Percentiles rank a stretch among this genome's conserved stretches.
Evolutionary conservation across 108 stramenopile genomes (phyloP).

Genomic region (Nitzschia sp.): DNA sequence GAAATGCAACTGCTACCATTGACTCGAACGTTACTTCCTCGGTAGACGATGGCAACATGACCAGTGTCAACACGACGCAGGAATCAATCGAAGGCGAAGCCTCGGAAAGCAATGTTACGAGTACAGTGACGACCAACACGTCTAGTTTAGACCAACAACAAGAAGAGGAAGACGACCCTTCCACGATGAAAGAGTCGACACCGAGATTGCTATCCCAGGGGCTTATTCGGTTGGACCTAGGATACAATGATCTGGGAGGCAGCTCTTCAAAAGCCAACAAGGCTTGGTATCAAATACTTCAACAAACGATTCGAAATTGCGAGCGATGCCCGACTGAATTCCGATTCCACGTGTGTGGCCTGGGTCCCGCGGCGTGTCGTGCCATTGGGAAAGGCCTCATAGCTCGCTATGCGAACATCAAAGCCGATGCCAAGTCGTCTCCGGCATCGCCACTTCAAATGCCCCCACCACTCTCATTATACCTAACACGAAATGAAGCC

Average conservation of each 20-base stretch:
- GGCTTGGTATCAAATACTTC: conserved; percentile 17
- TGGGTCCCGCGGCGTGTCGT: conserved; percentile 74
- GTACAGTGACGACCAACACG: neutral
- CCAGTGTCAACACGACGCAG: neutral
- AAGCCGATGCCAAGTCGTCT: neutral
- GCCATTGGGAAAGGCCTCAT: conserved; percentile 60
- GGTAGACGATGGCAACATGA: conserved; percentile 5
- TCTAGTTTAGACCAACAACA: too few relatives aligned
- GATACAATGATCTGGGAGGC: conserved; percentile 57
- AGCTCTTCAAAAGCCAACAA: conserved; percentile 19
- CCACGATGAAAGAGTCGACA: neutral
- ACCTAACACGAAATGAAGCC: conserved; percentile 59
- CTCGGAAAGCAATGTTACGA: neutral
- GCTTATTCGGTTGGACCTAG: conserved; percentile 54
- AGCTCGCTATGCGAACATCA: conserved; percentile 30
- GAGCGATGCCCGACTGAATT: conserved; percentile 46
- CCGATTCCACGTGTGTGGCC: conserved; percentile 58
- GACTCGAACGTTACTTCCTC: neutral
- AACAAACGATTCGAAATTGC: conserved; percentile 22
- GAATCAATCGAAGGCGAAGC: neutral
- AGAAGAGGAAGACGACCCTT: too few relatives aligned
- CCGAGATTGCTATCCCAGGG: conserved; percentile 3
- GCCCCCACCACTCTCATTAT: conserved; percentile 31
- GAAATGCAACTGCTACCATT: neutral
- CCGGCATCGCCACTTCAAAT: neutral